Conservation (phyloP, 495 filamentous ascomycete genomes). For the Tirmania nivea region DNA sequence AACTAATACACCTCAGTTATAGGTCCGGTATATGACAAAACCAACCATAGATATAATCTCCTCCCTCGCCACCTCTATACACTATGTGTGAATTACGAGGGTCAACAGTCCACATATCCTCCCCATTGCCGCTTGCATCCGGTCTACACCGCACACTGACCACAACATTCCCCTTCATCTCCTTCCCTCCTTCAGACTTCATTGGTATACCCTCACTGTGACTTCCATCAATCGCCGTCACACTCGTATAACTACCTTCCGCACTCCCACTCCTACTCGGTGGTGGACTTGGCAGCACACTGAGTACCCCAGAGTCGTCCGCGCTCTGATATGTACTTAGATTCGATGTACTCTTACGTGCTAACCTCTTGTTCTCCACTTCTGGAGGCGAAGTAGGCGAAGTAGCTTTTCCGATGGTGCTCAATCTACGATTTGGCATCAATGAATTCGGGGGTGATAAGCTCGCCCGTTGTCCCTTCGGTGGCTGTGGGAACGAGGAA, state of each 20-base stretch:
- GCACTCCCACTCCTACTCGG: constrained; percentile 18
- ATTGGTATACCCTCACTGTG: constrained; percentile 8
- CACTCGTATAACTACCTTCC: constrained; percentile 17
- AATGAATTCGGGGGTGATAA: not conserved
- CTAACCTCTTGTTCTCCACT: not conserved
- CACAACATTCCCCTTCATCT: constrained; percentile 82
- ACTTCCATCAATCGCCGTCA: constrained; percentile 15
- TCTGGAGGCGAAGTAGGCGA: not conserved
- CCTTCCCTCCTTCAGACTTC: constrained; percentile 26
- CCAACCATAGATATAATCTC: constrained; percentile 82
- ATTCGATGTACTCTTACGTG: not conserved
- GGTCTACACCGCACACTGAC: constrained; percentile 89
- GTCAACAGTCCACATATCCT: constrained; percentile 85
- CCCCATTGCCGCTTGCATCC: constrained; percentile 40
- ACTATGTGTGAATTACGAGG: constrained; percentile 59
- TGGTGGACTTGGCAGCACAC: constrained; percentile 8
- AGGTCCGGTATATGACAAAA: constrained; percentile 6
- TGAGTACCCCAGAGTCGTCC: not conserved
- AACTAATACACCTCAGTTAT: not conserved
- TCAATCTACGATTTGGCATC: not conserved
- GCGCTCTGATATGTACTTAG: not conserved
- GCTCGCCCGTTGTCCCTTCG: not conserved
- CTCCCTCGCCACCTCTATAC: constrained; percentile 71
- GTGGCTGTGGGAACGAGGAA: not conserved
- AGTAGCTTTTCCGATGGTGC: not conserved